Evolutionary conservation across 192 early-diverging fungal genomes (phyloP), one percentile per base, ranked within the genome.

Genomic region (Oehlia diaphana): DNA sequence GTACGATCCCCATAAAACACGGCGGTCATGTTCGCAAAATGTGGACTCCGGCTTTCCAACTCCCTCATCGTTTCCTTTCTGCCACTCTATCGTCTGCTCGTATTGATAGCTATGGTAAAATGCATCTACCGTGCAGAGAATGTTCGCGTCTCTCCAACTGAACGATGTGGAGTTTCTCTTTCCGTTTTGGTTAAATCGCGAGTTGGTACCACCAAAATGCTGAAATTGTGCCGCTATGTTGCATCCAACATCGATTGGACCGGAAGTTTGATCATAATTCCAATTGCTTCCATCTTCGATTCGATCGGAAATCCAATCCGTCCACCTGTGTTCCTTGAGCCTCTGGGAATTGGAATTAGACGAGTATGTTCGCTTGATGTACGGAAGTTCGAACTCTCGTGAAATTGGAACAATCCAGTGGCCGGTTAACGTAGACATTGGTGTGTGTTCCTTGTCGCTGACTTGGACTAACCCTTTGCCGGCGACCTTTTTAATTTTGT

Each of bases 11-110:
- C 81, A 79, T 26, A 82, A 42, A 64, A 82, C 3, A 39, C 77
- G 81, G 74, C 77, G 77, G 23, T 82, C 81, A 62, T 82, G 28
- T 58, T 47, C 47, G 58, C 62, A 75, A 70, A 82, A 82, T 49
- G 2, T 63, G 26, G 77, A 73, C 0, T 72, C 13, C 33, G 77
- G 14, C 7, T 50, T 63, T 53, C 79, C 79, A 71, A 82, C 81
- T 3, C 72, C 76, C 31, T 77, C n/a, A 31, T 37, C 64, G 37
- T 37, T 64, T 78, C 72, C 37, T 64, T 53, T 62, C 75, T 0
- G 8, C 50, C 42, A 47, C 53, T 53, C 63, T 63, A 0, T 35
- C 68, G 33, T 63, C 63, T 64, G 0, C 8, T 77, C 23, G 39
- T 49, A 19, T 58, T 16, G 23, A n/a, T 65, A 13, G 14, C 19